These are phyloP conservation scores for Boeremia lycopersici DNA, from an alignment of 2,329 filamentous ascomycete genomes.

Conservation along the genomic window DNA sequence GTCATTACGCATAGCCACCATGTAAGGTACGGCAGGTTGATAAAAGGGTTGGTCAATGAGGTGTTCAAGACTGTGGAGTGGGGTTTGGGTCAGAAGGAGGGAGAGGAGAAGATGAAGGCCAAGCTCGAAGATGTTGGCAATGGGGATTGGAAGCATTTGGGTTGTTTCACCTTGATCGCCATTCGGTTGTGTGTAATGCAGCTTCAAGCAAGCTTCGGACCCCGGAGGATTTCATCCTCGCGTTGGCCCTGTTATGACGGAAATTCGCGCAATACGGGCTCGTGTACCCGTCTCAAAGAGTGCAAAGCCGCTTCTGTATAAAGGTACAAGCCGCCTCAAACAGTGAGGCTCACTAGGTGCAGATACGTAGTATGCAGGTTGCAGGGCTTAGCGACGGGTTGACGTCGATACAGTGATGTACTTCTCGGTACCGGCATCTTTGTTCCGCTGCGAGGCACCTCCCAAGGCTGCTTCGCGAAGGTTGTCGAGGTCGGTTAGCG, in stretches of 20 bases:
- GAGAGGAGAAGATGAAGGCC: neutral
- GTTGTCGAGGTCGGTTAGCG: constrained; percentile 12
- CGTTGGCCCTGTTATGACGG: neutral
- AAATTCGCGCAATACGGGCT: constrained; percentile 3
- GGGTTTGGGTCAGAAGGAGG: constrained; percentile 2
- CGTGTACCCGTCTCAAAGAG: neutral
- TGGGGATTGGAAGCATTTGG: neutral
- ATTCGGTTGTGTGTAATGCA: too few species aligned
- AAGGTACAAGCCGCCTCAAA: neutral
- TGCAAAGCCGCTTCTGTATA: constrained; percentile 7
- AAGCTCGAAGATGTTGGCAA: constrained; percentile 1
- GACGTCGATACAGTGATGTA: neutral
- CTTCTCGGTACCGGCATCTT: neutral
- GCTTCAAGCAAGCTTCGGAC: too few species aligned
- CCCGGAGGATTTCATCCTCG: neutral
- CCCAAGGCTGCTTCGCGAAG: constrained; percentile 15
- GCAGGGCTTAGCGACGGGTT: constrained; percentile 9
- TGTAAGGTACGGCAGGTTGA: constrained; percentile 6
- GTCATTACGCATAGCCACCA: constrained; percentile 12
- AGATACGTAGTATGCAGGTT: neutral
- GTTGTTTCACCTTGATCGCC: too few species aligned
- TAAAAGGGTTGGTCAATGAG: constrained; percentile 1
- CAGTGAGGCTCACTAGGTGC: constrained; percentile 15
- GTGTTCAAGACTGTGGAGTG: constrained; percentile 8
- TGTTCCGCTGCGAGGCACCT: constrained; percentile 14